These are phyloP conservation scores for Talaromyces sp. DNA, from an alignment of 2,329 filamentous ascomycete genomes.

Conservation along the genomic window DNA sequence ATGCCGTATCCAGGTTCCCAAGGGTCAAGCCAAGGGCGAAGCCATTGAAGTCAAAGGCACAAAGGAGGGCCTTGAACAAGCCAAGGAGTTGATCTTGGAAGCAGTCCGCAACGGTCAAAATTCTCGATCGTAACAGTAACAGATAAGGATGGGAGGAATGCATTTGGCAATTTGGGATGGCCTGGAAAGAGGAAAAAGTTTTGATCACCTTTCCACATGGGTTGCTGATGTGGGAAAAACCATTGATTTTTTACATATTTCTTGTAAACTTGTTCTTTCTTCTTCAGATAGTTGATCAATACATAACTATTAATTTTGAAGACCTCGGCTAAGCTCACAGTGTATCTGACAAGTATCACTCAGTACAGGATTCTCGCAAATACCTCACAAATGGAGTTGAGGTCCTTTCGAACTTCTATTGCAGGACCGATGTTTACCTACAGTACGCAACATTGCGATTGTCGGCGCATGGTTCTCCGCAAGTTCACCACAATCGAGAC, in stretches of 20 bases:
- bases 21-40: slow-evolving; percentile 68
- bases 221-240: slow-evolving; percentile 8
- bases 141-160: background rate
- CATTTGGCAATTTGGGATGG: slow-evolving; percentile 1
- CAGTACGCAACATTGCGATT: background rate
- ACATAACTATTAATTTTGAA: background rate
- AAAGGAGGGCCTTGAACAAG: slow-evolving; percentile 76
- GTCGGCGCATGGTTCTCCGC: slow-evolving; percentile 4
- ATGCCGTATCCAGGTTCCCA: slow-evolving; percentile 90
- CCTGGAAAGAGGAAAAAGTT: slow-evolving; percentile 5
- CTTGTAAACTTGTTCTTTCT: slow-evolving; percentile 16
- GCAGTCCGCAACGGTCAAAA: slow-evolving; percentile 57
- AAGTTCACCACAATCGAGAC: background rate
- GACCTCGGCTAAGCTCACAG: too few relatives aligned
- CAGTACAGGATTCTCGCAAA: background rate
- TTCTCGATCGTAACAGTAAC: slow-evolving; percentile 12
- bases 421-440: background rate
- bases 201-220: slow-evolving; percentile 16
- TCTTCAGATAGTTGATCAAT: slow-evolving; percentile 14
- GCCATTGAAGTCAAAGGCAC: slow-evolving; percentile 86
- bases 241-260: slow-evolving; percentile 18
- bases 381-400: background rate
- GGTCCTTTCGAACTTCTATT: background rate
- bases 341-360: too few relatives aligned
- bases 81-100: slow-evolving; percentile 82